A percentile compares a stretch with the other conserved stretches of the same genome.
phyloP scores from a whole-genome alignment of 2,329 filamentous ascomycete genomes.

The Neophaeococcomyces mojaviensis region DNA sequence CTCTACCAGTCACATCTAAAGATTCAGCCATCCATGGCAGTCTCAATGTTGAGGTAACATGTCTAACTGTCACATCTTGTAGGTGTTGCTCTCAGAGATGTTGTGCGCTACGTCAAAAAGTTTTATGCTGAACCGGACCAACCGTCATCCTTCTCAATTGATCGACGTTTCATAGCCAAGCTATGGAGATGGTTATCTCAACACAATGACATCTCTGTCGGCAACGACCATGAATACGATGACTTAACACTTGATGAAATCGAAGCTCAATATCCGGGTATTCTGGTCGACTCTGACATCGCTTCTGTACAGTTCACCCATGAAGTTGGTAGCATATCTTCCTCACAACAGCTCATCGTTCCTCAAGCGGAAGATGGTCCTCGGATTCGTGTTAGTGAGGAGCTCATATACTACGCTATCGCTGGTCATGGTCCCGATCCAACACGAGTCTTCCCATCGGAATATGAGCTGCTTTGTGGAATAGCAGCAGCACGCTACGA shows the following conservation, averaged over 20 bases:
- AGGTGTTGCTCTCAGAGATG: constrained; percentile 3
- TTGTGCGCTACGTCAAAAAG: not conserved
- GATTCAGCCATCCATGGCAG: not conserved
- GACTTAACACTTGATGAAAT: constrained; percentile 34
- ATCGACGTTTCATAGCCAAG: constrained; percentile 45
- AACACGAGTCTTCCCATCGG: constrained; percentile 44
- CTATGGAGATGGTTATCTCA: constrained; percentile 52
- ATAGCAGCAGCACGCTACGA: constrained; percentile 48
- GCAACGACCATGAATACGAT: constrained; percentile 34
- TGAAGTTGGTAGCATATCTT: constrained; percentile 5
- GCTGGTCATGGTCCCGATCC: constrained; percentile 53
- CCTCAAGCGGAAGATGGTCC: constrained; percentile 8
- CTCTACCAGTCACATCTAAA: constrained; percentile 6
- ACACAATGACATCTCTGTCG: constrained; percentile 50
- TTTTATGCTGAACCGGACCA: constrained; percentile 1
- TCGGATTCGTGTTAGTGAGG: constrained; percentile 45
- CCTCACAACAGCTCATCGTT: not conserved
- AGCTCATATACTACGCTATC: constrained; percentile 53
- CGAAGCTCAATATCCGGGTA: constrained; percentile 24
- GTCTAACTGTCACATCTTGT: not conserved
- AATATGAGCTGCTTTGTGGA: constrained; percentile 51
- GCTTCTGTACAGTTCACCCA: not conserved
- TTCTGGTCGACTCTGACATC: constrained; percentile 5
- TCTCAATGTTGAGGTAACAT: not conserved
- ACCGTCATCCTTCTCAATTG: constrained; percentile 27